Base-by-base conservation (phyloP, 1,139 yeast species). In the Pichia norvegensis region DNA sequence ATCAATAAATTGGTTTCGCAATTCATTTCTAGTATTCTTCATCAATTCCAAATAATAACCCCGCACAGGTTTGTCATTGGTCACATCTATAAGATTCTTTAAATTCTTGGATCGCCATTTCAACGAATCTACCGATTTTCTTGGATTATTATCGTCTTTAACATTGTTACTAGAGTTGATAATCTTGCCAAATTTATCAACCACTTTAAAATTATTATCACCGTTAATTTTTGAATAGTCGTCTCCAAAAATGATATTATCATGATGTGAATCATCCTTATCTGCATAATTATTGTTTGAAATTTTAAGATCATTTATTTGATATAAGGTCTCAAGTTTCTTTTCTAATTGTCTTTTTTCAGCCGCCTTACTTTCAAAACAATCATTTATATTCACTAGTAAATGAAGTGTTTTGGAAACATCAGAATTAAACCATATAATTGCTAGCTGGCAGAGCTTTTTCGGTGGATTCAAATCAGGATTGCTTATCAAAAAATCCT, bases 371-470 rank as follows among this genome's bases (percentile, higher is more conserved):
- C 13, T 35, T 35, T 35, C 39, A 31, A 42, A 47, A 21, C 40
- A 43, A n/a, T 33, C 38, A 19, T 42, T 40, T 10, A 57, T 16
- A 10, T 25, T 21, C 17, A 50, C 40, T 1, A 56, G 49, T 9
- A 54, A 44, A 22, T 50, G 40, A 10, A 56, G 33, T 0, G 55
- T 51, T 8, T 49, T 40, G n/a, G 41, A 45, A 2, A 53, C 9
- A 47, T 75, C 68, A 1, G 76, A 78, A 23, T 64, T 52, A 49
- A 66, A 72, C 53, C 68, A 70, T 20, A 55, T 61, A 21, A 76
- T 48, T 2, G 73, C 69, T 36, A 62, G 59, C 16, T 59, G 54
- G 22, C 70, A 59, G 49, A 77, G 75, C 3, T 47, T 48, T n/a
- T 60, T 56, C 38, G 61, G 58, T 7, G 70, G 47, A 33, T 55